A percentile compares a stretch with the other conserved stretches of the same genome.
Evolutionary conservation across 306 rosid genomes (phyloP).

Genomic region (Trifolium subterraneum): DNA sequence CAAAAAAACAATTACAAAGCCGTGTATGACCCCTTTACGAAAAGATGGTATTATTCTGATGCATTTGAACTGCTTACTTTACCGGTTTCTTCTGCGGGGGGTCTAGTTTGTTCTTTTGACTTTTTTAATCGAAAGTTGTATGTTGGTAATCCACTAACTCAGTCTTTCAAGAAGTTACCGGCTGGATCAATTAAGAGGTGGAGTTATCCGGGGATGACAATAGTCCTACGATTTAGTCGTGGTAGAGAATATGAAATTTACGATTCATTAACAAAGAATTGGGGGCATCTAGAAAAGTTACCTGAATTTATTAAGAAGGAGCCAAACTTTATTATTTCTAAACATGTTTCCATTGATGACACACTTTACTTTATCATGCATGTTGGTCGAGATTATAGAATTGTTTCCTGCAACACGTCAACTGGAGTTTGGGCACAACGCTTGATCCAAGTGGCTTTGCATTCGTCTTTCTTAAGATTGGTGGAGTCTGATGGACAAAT

Average conservation of each 20-base stretch:
- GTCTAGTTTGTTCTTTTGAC: conserved; percentile 72
- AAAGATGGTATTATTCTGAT: conserved; percentile 88
- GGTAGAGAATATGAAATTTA: conserved; percentile 82
- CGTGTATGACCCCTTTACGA: conserved; percentile 79
- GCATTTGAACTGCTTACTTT: conserved; percentile 56
- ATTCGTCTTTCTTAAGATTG: conserved; percentile 58
- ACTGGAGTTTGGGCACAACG: conserved; percentile 72
- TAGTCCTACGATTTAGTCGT: too few relatives aligned
- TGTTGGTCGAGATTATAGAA: conserved; percentile 68
- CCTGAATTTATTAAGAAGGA: conserved; percentile 57
- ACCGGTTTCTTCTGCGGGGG: conserved; percentile 96
- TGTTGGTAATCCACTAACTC: conserved; percentile 84
- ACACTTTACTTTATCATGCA: conserved; percentile 74
- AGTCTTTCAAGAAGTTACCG: conserved; percentile 78
- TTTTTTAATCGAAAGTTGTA: conserved; percentile 59
- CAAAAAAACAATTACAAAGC: conserved; percentile 73
- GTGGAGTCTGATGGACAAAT: conserved; percentile 75
- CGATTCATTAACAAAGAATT: conserved; percentile 66
- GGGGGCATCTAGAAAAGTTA: conserved; percentile 63
- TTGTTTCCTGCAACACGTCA: conserved; percentile 66
- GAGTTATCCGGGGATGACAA: conserved; percentile 77
- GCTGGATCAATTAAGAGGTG: conserved; percentile 64
- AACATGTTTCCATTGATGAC: conserved; percentile 54
- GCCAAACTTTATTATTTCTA: too few relatives aligned
- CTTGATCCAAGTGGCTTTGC: conserved; percentile 69